Evolutionary conservation across 176 grass and related monocot species (phyloP), one percentile per base, ranked within the genome.

Genomic region (Cenchrus purpureus): DNA sequence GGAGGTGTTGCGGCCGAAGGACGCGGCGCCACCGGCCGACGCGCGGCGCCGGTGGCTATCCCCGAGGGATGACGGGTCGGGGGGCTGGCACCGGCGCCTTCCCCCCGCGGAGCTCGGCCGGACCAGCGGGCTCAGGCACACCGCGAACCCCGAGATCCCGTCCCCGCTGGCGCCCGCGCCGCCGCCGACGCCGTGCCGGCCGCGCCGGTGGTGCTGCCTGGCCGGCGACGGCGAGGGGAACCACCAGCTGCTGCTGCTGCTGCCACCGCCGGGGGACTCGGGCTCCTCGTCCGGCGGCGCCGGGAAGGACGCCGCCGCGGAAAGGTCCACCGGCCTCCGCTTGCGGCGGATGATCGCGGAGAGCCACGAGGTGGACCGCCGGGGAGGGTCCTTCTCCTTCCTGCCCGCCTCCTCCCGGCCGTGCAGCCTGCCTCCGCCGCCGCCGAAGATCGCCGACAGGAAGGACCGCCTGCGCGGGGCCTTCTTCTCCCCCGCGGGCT

Each of bases 51-150:
- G 81, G 85, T 91, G 89, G 76, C 28, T 65, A 17, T 87, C 89
- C 3, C 76, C 85, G 1, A 75, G 22, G 22, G 80, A 4, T 5
- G 76, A 75, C 2, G 81, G 48, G 12, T 91, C 89, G 13, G 37
- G 63, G 37, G 64, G 81, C 77, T 80, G 85, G 89, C 89, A 87
- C 81, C 89, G 80, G 25, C 81, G 85, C 2, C 80, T 20, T 34
- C 65, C 58, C 16, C 88, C 81, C 19, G 81, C 46, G 70, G 85
- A 58, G 81, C 77, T 81, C 70, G 89, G 89, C 3, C 76, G 85
- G 55, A 91, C 85, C 14, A 91, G 89, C 70, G 89, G 89, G 85
- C 89, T 91, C 46, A 91, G 85, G 55, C 81, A 87, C 76, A 87
- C 71, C 25, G 81, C 55, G 64, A 91, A 71, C 19, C 87, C 91